Conservation (phyloP, 805 yeast species). For the Candida saitoana region DNA sequence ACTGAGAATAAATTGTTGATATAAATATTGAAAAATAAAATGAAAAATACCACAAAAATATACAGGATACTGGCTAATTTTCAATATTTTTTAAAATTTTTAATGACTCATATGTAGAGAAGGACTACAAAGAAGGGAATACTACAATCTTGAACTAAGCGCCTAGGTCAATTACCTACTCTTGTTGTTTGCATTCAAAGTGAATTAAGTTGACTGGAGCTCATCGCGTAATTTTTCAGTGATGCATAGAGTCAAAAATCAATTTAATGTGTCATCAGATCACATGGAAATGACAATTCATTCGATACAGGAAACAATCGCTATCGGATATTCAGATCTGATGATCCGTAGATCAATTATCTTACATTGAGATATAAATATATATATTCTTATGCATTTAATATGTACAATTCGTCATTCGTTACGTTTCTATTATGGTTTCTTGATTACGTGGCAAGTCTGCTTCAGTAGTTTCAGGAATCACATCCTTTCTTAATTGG, state of each 20-base stretch:
- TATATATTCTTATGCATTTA: neutral
- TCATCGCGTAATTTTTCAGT: neutral
- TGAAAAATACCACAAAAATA: neutral
- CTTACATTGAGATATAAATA: no score
- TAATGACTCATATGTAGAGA: neutral
- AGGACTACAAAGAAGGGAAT: neutral
- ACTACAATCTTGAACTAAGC: no score
- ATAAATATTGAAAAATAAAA: no score
- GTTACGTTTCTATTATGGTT: neutral
- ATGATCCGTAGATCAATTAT: no score
- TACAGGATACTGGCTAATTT: neutral
- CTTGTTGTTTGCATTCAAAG: neutral
- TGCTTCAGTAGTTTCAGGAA: neutral
- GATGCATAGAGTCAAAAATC: neutral
- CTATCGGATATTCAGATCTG: no score
- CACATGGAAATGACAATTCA: no score
- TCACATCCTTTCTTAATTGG: slow-evolving; percentile 22
- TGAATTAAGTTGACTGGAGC: neutral
- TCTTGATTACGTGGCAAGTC: neutral
- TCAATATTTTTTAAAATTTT: slow-evolving; percentile 6
- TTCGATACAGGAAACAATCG: no score
- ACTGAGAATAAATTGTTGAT: neutral
- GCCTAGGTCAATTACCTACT: no score
- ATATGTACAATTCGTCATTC: neutral
- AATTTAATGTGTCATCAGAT: no score